Base-by-base conservation (phyloP, 441 rosid genomes). In the Arabidopsis hybrid region DNA sequence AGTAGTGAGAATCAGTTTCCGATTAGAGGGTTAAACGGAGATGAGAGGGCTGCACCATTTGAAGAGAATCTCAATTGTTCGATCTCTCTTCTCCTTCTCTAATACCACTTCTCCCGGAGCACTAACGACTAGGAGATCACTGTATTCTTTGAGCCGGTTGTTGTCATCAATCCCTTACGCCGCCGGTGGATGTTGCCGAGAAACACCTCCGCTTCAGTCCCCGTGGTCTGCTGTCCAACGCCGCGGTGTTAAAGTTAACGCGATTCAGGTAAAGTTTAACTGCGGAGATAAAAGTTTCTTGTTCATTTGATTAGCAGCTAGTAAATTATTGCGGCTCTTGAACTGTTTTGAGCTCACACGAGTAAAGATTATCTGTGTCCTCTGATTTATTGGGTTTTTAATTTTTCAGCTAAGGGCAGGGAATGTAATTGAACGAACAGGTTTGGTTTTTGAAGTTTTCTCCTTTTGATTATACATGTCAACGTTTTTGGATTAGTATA, bases 401-500 rank as follows among this genome's bases (percentile, higher is more conserved):
- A 56, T 26, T 26, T 31, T 77, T 84, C 91, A 95, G 99, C 72
- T 92, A 56, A 84, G 86, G 80, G 79, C 91, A 62, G 97, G 97
- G 74, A 95, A 92, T 78, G 92, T 95, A 12, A 87, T 95, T 72
- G 94, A 95, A 80, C 86, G 87, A 82, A 80, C 93, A 86, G 97
- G 97, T 92, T 60, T n/a, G 47, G 47, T 45, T 50, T 14, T 61
- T 40, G 45, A 35, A 12, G 36, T 31, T 35, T 39, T 38, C 14
- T 43, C 31, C 18, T 8, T 64, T 65, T 57, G 5, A 3, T 8
- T 66, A 8, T 31, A 40, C 49, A 11, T 50, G 8, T 8, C 3
- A 32, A 65, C 4, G 36, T 56, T 47, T 58, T 7, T 57, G 45
- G 71, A 42, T 49, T 10, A 1, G 1, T 38, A n/a, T 38, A n/a